Base-by-base conservation (phyloP, 495 filamentous ascomycete species). In the Aspergillus sparsus region DNA sequence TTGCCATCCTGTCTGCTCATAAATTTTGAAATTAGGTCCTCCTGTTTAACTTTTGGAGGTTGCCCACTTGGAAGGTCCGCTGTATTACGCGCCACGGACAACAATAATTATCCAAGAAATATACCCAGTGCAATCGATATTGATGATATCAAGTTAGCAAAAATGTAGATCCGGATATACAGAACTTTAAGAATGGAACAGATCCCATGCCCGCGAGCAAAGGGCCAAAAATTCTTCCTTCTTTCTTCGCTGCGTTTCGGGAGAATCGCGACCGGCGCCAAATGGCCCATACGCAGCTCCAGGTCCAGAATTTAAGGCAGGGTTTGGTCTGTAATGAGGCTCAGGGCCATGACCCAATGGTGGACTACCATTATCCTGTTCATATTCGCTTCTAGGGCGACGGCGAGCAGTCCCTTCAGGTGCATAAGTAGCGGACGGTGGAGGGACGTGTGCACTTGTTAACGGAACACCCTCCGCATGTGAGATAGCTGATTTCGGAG, bases 141-240 rank as follows among this genome's bases (percentile, higher is more conserved):
- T 47, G n/a, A 41, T 7, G n/a, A 37, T 8, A 46, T 5, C 8
- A 16, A 31, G 33, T 9, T 36, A 0, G 16, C 16, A n/a, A 7
- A 18, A 7, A 32, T 12, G 31, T 32, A n/a, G 16, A 32, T 18
- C 31, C 18, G 7, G 16, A 44, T 2, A 15, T 1, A 34, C 13
- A 11, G 15, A 18, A 1, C 39, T 49, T 87, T 78, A 98, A 51
- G 92, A 97, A 78, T 98, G 94, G 71, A 98, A 95, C 53, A 98
- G 69, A 77, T 98, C 94, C 94, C 94, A 98, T 27, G 93, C 93
- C 66, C 91, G 80, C 52, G 88, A 85, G 68, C 94, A 98, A 44
- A 98, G 74, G 49, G 82, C 77, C 62, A 98, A 74, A 69, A 98
- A 98, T 68, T 98, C 93, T 47, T 96, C 93, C 72, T 93, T 91